Base-by-base conservation (phyloP, 495 filamentous ascomycete genomes). In the Aspergillus indologenus region DNA sequence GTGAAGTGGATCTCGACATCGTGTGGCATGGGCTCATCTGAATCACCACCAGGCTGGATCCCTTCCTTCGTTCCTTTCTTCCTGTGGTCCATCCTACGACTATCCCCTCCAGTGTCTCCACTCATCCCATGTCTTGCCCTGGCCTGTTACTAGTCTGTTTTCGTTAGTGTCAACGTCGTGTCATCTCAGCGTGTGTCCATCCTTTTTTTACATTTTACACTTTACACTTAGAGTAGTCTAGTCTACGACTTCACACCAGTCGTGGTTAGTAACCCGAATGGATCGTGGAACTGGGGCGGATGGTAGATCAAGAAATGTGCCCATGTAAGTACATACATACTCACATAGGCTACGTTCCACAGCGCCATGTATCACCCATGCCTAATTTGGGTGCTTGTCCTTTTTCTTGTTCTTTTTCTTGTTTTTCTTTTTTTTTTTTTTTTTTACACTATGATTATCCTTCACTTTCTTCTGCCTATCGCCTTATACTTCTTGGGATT, bases 151-250 rank as follows among this genome's bases (percentile, higher is more conserved):
- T 75, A 72, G 62, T 55, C 73, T 68, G 60, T 22, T 71, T 72
- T 72, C 68, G 69, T 70, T 69, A 70, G 70, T 68, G 71, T 73
- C 71, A 76, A 76, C 72, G 72, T 75, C 69, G 71, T 75, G 74
- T 72, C 72, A 74, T 75, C 49, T 48, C 67, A 75, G 68, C 68
- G 69, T 73, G 70, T 68, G 70, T 61, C 52, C 42, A 42, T 47
- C 34, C 34, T 11, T 40, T 11, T 40, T 40, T 40, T 40, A 40
- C 34, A 40, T 2, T 40, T 40, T 40, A 11, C 5, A 40, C 5
- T 40, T 29, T 9, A 29, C 44, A 11, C 45, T 50, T n/a, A n/a
- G n/a, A n/a, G n/a, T n/a, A n/a, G n/a, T n/a, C n/a, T n/a, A n/a
- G n/a, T n/a, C n/a, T n/a, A n/a, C n/a, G n/a, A 54, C 47, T 51